Evolutionary conservation across 1,284 basidiomycete species (phyloP).

Genomic region (Heimioporus retisporus): DNA sequence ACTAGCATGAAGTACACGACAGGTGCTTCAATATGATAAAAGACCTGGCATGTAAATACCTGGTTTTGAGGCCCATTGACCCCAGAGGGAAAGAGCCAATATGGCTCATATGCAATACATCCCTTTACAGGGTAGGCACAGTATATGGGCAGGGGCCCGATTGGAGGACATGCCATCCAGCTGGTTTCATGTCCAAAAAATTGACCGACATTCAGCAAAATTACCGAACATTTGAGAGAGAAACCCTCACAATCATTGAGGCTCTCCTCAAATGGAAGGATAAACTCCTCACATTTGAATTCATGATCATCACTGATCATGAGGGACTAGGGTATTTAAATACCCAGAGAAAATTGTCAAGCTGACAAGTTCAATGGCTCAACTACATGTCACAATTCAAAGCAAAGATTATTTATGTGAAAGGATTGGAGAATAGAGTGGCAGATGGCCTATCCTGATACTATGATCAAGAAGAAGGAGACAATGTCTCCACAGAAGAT

Average conservation of each 20-base stretch:
- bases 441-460: too few species aligned
- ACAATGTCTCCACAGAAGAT: too few species aligned
- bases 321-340: not conserved
- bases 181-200: constrained; percentile 45
- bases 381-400: not conserved
- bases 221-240: constrained; percentile 44
- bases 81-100: constrained; percentile 40
- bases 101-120: constrained; percentile 56
- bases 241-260: constrained; percentile 7
- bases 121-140: constrained; percentile 46
- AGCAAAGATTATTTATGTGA: not conserved
- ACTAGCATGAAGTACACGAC: constrained; percentile 22
- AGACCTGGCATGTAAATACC: constrained; percentile 1
- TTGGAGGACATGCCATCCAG: constrained; percentile 47
- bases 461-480: too few species aligned
- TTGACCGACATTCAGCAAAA: constrained; percentile 9
- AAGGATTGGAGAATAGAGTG: not conserved
- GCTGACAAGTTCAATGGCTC: not conserved
- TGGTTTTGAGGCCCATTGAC: not conserved
- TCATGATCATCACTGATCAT: not conserved
- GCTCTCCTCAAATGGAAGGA: constrained; percentile 2
- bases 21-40: constrained; percentile 3
- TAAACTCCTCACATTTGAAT: constrained; percentile 1
- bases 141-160: constrained; percentile 42
- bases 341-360: not conserved